These are phyloP conservation scores for Orbilia ellipsospora DNA, from an alignment of 2,329 filamentous ascomycete species.

Conservation along the genomic window DNA sequence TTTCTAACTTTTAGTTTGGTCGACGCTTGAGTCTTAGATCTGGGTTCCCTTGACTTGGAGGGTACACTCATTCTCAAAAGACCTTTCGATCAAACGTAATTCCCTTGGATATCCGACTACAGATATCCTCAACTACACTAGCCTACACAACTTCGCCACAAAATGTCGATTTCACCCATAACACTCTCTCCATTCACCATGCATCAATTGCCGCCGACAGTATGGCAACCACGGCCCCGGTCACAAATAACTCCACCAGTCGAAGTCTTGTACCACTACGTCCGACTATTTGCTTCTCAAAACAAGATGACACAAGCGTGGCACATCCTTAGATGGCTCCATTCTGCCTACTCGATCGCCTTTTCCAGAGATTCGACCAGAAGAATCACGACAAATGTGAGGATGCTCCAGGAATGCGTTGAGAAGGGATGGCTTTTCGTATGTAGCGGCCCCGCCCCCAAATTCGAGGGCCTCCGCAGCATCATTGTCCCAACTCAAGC, in stretches of 20 bases:
- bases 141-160: constrained; percentile 16
- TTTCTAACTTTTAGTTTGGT: constrained; percentile 25
- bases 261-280: constrained; percentile 53
- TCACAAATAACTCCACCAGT: constrained; percentile 53
- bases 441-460: constrained; percentile 43
- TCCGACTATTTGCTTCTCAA: constrained; percentile 52
- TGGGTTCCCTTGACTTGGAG: constrained; percentile 54
- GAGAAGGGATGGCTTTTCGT: constrained; percentile 55
- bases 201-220: constrained; percentile 50
- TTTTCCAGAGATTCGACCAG: constrained; percentile 46
- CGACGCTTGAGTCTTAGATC: constrained; percentile 25
- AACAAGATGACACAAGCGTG: constrained; percentile 51
- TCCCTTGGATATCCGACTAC: constrained; percentile 15
- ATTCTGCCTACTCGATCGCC: constrained; percentile 46
- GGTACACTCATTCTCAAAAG: constrained; percentile 37
- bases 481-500: constrained; percentile 39
- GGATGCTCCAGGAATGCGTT: constrained; percentile 53
- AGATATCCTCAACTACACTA: constrained; percentile 20
- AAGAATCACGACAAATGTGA: constrained; percentile 48
- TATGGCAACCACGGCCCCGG: constrained; percentile 51
- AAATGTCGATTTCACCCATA: constrained; percentile 13
- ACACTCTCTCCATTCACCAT: constrained; percentile 16
- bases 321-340: constrained; percentile 52
- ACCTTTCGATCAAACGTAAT: constrained; percentile 17
- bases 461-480: constrained; percentile 45